Evolutionary conservation across 2,329 filamentous ascomycete species (phyloP), one percentile per base, ranked within the genome.

Genomic region (Cladosporium sp.): DNA sequence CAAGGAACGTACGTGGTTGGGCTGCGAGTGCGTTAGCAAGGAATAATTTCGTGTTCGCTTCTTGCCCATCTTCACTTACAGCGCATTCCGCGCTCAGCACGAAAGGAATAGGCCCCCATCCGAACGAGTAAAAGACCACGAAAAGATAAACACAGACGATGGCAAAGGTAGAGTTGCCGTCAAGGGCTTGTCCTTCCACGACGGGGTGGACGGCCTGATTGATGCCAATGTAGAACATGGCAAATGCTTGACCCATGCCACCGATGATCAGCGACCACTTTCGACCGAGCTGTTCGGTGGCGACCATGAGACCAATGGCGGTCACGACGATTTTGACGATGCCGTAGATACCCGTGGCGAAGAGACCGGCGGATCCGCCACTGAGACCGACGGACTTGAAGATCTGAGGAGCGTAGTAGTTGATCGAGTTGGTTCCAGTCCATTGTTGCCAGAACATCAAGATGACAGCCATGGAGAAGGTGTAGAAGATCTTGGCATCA

Each of bases 101-200:
- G 52, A 72, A 75, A 1, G 72, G 71, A 6, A 70, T 71, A 0
- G 72, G 71, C 4, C 72, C 72, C 71, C 71, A 75, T 17, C 64
- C 71, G 47, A 73, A 72, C 2, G 65, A 70, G 61, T 73, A 74
- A 57, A 74, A 74, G 8, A 73, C 69, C 7, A 74, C 72, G 47
- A 73, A 74, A 6, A 74, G 63, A 54, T 77, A 78, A 4, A 79
- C 72, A 61, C 76, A 78, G 45, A 78, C 69, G 63, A 79, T 77
- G 7, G 73, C 70, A 42, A 78, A 72, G 41, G 68, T 70, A 51
- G 63, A 85, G 9, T 85, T 82, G 0, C 80, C 72, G 2, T 83
- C 79, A 13, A 61, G 44, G 8, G 49, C 27, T 15, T 42, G 15
- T 11, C 57, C 55, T 18, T 51, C 19, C 1, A 79, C 62, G 0